Evolutionary conservation across 2,329 filamentous ascomycete species (phyloP).

Genomic region (Didymella pinodella): DNA sequence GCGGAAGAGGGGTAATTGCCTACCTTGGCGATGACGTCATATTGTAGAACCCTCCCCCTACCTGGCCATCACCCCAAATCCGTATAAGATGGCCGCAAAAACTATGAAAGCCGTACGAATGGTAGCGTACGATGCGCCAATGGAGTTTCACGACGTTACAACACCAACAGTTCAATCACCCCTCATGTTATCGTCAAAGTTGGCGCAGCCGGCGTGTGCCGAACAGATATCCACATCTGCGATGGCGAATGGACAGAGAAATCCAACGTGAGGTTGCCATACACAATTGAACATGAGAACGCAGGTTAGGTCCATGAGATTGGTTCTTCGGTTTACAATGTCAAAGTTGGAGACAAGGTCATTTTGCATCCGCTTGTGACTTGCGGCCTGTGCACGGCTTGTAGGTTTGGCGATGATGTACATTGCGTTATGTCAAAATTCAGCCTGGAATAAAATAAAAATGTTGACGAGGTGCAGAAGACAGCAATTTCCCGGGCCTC

Average conservation of each 20-base stretch:
- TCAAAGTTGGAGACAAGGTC: slow-evolving; percentile 9
- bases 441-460: too few species aligned
- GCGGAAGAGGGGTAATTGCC: slow-evolving; percentile 3
- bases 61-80: not conserved
- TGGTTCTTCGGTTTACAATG: slow-evolving; percentile 5
- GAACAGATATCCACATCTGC: slow-evolving; percentile 14
- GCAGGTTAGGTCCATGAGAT: slow-evolving; percentile 12
- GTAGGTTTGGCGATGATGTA: slow-evolving; percentile 9
- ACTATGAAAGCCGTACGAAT: slow-evolving; percentile 14
- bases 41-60: not conserved
- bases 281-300: slow-evolving; percentile 12
- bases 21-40: slow-evolving; percentile 9
- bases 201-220: slow-evolving; percentile 11
- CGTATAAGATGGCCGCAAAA: slow-evolving; percentile 3
- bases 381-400: slow-evolving; percentile 9
- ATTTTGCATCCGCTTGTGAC: slow-evolving; percentile 12
- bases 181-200: slow-evolving; percentile 5
- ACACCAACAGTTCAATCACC: slow-evolving; percentile 1
- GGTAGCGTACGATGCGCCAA: slow-evolving; percentile 8
- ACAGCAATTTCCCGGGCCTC: slow-evolving; percentile 8
- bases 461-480: not conserved
- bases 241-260: slow-evolving; percentile 16
- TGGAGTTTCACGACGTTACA: slow-evolving; percentile 12
- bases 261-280: slow-evolving; percentile 6
- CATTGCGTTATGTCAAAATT: not conserved